Conservation (phyloP, 495 filamentous ascomycete species). For the Penicillium angulare region DNA sequence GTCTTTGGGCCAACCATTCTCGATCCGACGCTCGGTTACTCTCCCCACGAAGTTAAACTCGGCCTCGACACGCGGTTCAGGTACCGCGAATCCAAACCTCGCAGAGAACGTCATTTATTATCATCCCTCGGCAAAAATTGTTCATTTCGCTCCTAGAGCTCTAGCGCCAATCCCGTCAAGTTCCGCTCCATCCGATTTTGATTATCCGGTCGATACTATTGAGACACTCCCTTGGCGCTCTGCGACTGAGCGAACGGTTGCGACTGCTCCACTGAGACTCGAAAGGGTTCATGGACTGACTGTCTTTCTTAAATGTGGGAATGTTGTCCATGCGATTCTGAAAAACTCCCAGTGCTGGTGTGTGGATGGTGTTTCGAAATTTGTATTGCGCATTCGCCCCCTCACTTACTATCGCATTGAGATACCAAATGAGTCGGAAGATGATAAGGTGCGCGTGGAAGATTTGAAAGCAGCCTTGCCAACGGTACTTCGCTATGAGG, state of each 20-base stretch:
- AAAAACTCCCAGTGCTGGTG: conserved; percentile 91
- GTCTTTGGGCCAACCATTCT: conserved; percentile 33
- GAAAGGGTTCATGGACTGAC: conserved; percentile 79
- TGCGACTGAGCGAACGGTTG: conserved; percentile 75
- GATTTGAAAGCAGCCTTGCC: conserved; percentile 67
- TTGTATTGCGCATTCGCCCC: conserved; percentile 74
- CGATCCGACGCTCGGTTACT: conserved; percentile 57
- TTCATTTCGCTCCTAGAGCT: conserved; percentile 55
- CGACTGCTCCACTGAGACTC: conserved; percentile 73
- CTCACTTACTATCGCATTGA: conserved; percentile 89
- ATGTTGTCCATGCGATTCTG: conserved; percentile 76
- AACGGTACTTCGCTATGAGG: conserved; percentile 76
- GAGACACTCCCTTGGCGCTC: conserved; percentile 70
- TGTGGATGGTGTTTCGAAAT: conserved; percentile 79
- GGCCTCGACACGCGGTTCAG: conserved; percentile 31
- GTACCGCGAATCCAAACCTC: conserved; percentile 24
- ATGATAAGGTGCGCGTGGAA: conserved; percentile 58
- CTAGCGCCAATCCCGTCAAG: conserved; percentile 42
- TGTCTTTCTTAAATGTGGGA: conserved; percentile 80
- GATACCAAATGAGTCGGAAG: conserved; percentile 59
- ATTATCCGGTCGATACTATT: conserved; percentile 43
- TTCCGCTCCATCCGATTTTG: conserved; percentile 44
- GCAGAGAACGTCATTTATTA: conserved; percentile 70
- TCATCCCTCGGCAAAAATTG: conserved; percentile 63
- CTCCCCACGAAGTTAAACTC: conserved; percentile 52